Percentiles rank a stretch among this genome's conserved stretches.
Conservation (phyloP, 208 protist species). For the Wallacemonas rigidus region DNA sequence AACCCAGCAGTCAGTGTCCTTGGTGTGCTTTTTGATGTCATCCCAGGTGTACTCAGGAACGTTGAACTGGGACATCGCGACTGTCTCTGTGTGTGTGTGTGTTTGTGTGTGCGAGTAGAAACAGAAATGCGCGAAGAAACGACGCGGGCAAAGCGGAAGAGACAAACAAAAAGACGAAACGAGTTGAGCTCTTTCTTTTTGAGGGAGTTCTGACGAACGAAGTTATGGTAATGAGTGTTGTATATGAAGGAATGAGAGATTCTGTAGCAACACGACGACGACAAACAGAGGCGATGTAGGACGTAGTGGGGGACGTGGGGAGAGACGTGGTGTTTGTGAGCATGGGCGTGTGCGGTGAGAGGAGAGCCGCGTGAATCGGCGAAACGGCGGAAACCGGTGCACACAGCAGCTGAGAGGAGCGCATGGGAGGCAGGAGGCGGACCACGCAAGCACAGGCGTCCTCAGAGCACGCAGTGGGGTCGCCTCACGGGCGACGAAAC, state of each 20-base stretch:
- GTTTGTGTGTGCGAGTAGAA: background rate
- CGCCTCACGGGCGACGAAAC: no score
- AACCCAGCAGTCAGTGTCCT: conserved; percentile 90
- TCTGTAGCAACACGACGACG: background rate
- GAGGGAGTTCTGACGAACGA: conserved; percentile 3
- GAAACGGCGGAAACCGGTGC: no score
- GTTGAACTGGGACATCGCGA: conserved; percentile 43
- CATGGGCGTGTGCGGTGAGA: background rate
- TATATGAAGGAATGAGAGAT: conserved; percentile 1
- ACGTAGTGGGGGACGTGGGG: no score
- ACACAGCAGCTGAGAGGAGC: no score
- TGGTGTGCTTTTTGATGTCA: conserved; percentile 90
- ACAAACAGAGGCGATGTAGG: conserved; percentile 7
- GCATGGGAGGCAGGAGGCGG: no score
- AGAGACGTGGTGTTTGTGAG: background rate
- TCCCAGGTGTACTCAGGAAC: conserved; percentile 78
- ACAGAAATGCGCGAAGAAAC: background rate
- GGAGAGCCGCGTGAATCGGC: no score
- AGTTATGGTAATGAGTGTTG: conserved; percentile 13
- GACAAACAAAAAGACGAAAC: background rate
- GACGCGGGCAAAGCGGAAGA: conserved; percentile 20
- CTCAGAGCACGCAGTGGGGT: no score
- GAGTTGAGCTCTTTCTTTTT: background rate
- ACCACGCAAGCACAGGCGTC: no score
- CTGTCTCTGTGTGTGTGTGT: background rate